Percentiles rank a stretch among this genome's conserved stretches.
Evolutionary conservation across 129 eudicot species (phyloP).

Genomic region (Lactuca sativa): DNA sequence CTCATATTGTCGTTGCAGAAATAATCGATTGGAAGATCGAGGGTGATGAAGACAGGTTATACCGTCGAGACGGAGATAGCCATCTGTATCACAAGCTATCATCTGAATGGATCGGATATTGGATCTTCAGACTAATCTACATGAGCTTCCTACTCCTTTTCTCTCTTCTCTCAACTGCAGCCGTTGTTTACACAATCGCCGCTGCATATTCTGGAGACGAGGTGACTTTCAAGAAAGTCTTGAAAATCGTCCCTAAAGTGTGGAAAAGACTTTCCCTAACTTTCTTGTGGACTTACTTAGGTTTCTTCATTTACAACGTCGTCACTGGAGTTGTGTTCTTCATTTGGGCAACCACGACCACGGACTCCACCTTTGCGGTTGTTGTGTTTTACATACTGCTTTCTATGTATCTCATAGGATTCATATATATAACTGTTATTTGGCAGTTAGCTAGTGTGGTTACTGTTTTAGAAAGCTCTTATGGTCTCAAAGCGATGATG

Average conservation of each 20-base stretch:
- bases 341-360: conserved; percentile 4
- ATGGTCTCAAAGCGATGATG: conserved; percentile 58
- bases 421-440: conserved; percentile 43
- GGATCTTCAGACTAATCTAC: conserved; percentile 40
- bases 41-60: neutral
- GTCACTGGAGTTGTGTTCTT: neutral
- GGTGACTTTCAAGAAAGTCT: conserved; percentile 40
- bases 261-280: conserved; percentile 66
- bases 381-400: conserved; percentile 6
- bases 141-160: conserved; percentile 44
- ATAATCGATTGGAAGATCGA: conserved; percentile 25
- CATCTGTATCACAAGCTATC: conserved; percentile 13
- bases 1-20: conserved; percentile 26
- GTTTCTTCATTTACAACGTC: conserved; percentile 48
- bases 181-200: conserved; percentile 62
- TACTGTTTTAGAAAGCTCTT: conserved; percentile 48
- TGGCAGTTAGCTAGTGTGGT: conserved; percentile 81
- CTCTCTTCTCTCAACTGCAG: conserved; percentile 63
- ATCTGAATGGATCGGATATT: conserved; percentile 24
- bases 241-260: conserved; percentile 52
- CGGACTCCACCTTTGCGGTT: neutral
- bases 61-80: neutral
- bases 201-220: conserved; percentile 30
- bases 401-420: conserved; percentile 25
- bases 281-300: conserved; percentile 47